Conservation (phyloP, 768 basidiomycete genomes). For the Udeniomyces megalosporus region DNA sequence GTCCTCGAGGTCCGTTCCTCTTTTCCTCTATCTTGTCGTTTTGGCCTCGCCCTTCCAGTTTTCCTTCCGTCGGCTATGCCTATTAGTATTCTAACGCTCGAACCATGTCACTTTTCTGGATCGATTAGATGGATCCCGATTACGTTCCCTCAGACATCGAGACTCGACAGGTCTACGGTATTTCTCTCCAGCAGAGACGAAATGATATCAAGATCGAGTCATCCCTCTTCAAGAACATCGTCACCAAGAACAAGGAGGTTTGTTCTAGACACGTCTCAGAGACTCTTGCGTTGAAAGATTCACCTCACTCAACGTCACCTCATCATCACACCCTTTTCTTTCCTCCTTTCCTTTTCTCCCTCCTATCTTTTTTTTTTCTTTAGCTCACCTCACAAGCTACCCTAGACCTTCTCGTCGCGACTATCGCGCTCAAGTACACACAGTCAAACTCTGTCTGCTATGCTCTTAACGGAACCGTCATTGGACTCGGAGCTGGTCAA, state of each 20-base stretch:
- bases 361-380: neutral
- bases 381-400: constrained; percentile 61
- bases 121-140: constrained; percentile 79
- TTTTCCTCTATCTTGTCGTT: neutral
- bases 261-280: no score
- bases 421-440: constrained; percentile 92
- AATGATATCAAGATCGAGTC: constrained; percentile 79
- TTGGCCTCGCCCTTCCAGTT: neutral
- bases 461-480: constrained; percentile 73
- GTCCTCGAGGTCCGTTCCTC: constrained; percentile 56
- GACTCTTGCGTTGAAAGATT: no score
- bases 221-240: constrained; percentile 67
- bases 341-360: neutral
- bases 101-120: no score
- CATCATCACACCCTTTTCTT: no score
- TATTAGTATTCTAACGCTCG: neutral
- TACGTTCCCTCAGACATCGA: constrained; percentile 68
- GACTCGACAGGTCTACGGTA: constrained; percentile 88
- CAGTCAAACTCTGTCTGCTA: constrained; percentile 98
- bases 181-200: constrained; percentile 72
- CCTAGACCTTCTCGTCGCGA: constrained; percentile 89
- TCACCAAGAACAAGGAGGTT: constrained; percentile 73
- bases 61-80: neutral
- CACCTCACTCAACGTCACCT: no score
- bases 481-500: constrained; percentile 93